These are phyloP conservation scores for Daldinia caldariorum DNA, from an alignment of 495 filamentous ascomycete species.

Conservation along the genomic window DNA sequence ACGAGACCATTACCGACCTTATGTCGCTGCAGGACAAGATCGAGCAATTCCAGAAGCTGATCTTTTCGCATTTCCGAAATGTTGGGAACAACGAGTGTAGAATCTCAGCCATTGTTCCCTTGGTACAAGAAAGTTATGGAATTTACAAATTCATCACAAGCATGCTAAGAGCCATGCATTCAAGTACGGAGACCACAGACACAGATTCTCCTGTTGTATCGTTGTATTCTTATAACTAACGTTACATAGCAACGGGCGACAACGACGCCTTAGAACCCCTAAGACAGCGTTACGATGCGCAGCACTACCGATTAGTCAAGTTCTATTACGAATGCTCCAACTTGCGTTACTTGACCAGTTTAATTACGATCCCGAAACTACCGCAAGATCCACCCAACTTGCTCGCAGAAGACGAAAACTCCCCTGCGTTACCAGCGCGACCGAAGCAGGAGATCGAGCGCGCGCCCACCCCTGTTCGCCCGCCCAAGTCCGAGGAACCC, in stretches of 20 bases:
- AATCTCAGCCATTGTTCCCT: constrained; percentile 89
- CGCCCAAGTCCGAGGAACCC: constrained; percentile 76
- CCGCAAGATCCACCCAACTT: constrained; percentile 93
- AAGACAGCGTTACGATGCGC: constrained; percentile 86
- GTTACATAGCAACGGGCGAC: constrained; percentile 79
- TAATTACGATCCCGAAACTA: constrained; percentile 95
- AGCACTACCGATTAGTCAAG: constrained; percentile 93
- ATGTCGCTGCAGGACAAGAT: constrained; percentile 98
- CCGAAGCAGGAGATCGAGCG: constrained; percentile 76
- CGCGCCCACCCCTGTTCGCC: constrained; percentile 72
- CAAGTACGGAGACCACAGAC: constrained; percentile 67
- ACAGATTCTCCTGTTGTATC: too few relatives aligned
- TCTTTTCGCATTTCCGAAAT: constrained; percentile 93
- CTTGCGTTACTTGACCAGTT: constrained; percentile 90
- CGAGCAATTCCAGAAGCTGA: constrained; percentile 95
- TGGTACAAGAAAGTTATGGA: constrained; percentile 97
- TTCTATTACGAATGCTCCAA: constrained; percentile 99
- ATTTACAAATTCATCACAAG: constrained; percentile 97
- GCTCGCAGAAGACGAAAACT: constrained; percentile 81
- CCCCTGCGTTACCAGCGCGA: constrained; percentile 82
- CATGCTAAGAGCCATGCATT: constrained; percentile 97
- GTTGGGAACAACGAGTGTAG: constrained; percentile 95
- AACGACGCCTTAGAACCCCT: constrained; percentile 94
- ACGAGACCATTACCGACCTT: constrained; percentile 95
- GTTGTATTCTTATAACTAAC: constrained; percentile 41